phyloP scores from a whole-genome alignment of 2,329 filamentous ascomycete species.

The Stachybotrys elegans region DNA sequence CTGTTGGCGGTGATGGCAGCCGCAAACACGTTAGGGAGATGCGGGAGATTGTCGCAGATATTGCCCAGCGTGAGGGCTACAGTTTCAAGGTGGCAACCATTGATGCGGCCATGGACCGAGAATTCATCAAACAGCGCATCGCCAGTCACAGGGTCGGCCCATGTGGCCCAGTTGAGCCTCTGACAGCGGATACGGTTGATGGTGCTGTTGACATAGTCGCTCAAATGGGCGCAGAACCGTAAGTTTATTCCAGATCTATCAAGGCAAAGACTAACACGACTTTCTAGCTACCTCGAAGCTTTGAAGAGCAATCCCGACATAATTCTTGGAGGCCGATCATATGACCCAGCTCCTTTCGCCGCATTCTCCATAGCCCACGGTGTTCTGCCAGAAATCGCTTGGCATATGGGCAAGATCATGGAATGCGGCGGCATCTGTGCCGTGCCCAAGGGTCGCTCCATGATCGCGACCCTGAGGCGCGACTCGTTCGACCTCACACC shows the following conservation, averaged over 20 bases:
- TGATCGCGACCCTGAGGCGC: slow-evolving; percentile 32
- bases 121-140: slow-evolving; percentile 21
- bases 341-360: slow-evolving; percentile 34
- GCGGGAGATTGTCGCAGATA: slow-evolving; percentile 29
- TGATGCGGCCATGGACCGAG: slow-evolving; percentile 23
- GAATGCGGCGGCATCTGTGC: slow-evolving; percentile 45
- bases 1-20: slow-evolving; percentile 33
- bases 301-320: slow-evolving; percentile 18
- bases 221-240: slow-evolving; percentile 18
- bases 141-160: slow-evolving; percentile 15
- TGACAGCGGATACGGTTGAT: slow-evolving; percentile 15
- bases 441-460: slow-evolving; percentile 36
- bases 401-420: slow-evolving; percentile 51
- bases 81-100: slow-evolving; percentile 26
- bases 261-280: neutral
- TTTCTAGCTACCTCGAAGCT: slow-evolving; percentile 15
- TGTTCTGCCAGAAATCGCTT: slow-evolving; percentile 25
- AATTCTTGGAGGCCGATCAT: slow-evolving; percentile 26
- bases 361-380: slow-evolving; percentile 29
- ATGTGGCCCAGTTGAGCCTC: slow-evolving; percentile 28
- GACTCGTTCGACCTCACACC: slow-evolving; percentile 43
- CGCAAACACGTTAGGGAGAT: slow-evolving; percentile 34
- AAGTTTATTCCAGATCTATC: neutral
- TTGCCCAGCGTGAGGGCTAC: slow-evolving; percentile 20
- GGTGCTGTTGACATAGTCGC: slow-evolving; percentile 14